Evolutionary conservation across 495 filamentous ascomycete genomes (phyloP).

Genomic region (Xylaria venustula): DNA sequence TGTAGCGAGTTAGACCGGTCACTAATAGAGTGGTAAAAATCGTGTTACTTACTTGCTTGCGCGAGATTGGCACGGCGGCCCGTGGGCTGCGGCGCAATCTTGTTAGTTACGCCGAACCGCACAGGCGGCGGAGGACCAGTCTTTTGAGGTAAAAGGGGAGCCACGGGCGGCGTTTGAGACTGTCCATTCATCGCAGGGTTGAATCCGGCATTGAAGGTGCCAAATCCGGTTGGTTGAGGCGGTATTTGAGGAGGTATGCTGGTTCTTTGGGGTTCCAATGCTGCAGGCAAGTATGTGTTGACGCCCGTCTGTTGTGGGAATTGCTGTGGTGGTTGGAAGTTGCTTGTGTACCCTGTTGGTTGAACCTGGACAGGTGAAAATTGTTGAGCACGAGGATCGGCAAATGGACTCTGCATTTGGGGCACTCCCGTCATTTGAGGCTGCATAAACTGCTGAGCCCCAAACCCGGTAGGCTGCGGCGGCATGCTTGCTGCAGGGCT

Average conservation of each 20-base stretch:
- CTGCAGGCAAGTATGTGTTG: constrained; percentile 57
- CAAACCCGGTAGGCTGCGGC: constrained; percentile 58
- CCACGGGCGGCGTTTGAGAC: constrained; percentile 43
- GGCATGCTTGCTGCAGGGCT: constrained; percentile 39
- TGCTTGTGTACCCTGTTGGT: constrained; percentile 65
- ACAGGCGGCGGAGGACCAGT: constrained; percentile 92
- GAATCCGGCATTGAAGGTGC: constrained; percentile 51
- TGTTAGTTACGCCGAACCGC: constrained; percentile 83
- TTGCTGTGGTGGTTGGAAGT: constrained; percentile 42
- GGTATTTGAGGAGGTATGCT: constrained; percentile 38
- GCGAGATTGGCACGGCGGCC: constrained; percentile 84
- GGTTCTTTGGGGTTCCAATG: constrained; percentile 55
- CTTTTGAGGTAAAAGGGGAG: constrained; percentile 74
- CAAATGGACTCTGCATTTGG: constrained; percentile 39
- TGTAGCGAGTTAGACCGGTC: constrained; percentile 33
- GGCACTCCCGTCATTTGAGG: constrained; percentile 41
- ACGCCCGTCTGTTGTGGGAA: constrained; percentile 48
- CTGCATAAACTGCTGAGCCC: constrained; percentile 50
- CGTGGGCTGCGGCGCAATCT: constrained; percentile 83
- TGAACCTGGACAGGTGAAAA: constrained; percentile 64
- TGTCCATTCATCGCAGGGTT: constrained; percentile 38
- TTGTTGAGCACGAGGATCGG: constrained; percentile 55
- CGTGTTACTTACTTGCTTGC: constrained; percentile 84
- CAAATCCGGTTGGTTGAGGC: constrained; percentile 52
- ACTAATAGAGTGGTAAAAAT: constrained; percentile 7